Evolutionary conservation across 306 rosid genomes (phyloP), one percentile per base, ranked within the genome.

Genomic region (Rosa rugosa): DNA sequence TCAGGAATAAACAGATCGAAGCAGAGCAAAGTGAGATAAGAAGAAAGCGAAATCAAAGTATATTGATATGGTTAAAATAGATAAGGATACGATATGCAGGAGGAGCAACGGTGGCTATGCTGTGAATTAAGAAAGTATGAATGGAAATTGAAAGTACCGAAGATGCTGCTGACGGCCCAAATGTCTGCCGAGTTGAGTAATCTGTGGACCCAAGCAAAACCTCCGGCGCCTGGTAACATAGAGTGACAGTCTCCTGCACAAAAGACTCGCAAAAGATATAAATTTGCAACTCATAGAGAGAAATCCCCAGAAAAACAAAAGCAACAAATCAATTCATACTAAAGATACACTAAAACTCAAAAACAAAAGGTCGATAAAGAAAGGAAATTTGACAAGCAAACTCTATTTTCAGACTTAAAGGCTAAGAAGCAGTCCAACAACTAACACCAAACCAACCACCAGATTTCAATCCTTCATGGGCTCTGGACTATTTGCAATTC

Each of bases 81-180:
- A 69, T 8, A 83, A 94, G 98, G 97, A 94, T 94, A 94, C 98
- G 97, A 88, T 94, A 97, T 6, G 92, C 88, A 36, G 98, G 84
- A 77, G 89, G 86, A 81, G 97, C 97, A 70, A 91, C 97, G 74
- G 90, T 85, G n/a, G 99, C 97, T 97, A 94, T 94, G 80, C 72
- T n/a, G 49, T 57, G 38, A 77, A 83, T 78, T 72, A 74, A 41
- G 36, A 31, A 27, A 27, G 27, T 27, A 27, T 27, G 27, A 27
- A 27, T 27, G 27, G 27, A 27, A 27, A 27, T 27, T 27, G 27
- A 27, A 27, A 27, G 27, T 27, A 27, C 1, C 27, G 27, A 27
- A 27, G 27, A 25, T 25, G 27, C 27, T 0, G 27, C 27, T 0
- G 27, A 25, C 0, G 27, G 27, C 27, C 27, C 27, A 27, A 27